Evolutionary conservation across 2,329 filamentous ascomycete species (phyloP).

Genomic region (Penicillium glabrum): DNA sequence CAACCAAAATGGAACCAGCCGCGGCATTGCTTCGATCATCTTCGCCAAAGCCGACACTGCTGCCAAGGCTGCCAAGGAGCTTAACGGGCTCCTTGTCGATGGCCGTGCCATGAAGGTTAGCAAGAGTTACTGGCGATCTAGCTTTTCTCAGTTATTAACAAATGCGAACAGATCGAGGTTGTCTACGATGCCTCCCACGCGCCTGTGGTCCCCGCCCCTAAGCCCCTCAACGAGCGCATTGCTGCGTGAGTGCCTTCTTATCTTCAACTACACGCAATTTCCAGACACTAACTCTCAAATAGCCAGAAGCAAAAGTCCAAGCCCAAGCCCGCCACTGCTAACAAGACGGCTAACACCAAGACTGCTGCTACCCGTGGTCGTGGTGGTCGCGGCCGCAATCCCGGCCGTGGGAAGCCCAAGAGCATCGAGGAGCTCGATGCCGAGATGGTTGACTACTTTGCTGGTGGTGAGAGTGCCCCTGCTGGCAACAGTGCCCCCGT

Average conservation of each 20-base stretch:
- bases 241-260: conserved; percentile 57
- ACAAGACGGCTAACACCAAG: conserved; percentile 61
- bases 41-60: conserved; percentile 82
- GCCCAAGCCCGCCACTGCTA: conserved; percentile 76
- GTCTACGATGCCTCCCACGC: conserved; percentile 76
- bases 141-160: conserved; percentile 5
- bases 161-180: conserved; percentile 71
- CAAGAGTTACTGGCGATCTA: conserved; percentile 9
- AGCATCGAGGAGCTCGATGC: conserved; percentile 93
- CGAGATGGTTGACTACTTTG: conserved; percentile 96
- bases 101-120: conserved; percentile 83
- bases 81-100: conserved; percentile 90
- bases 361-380: conserved; percentile 32
- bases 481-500: conserved; percentile 45
- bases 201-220: conserved; percentile 66
- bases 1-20: conserved; percentile 86
- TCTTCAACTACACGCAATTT: background rate
- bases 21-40: conserved; percentile 85
- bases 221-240: conserved; percentile 80
- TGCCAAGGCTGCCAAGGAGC: conserved; percentile 75
- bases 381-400: conserved; percentile 52
- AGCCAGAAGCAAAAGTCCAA: conserved; percentile 62
- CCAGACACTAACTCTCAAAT: conserved; percentile 24
- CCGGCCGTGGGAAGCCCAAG: conserved; percentile 74
- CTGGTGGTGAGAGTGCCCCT: conserved; percentile 39